Conservation (phyloP, 164 flowering plant genomes). For the Vitis labrusca region DNA sequence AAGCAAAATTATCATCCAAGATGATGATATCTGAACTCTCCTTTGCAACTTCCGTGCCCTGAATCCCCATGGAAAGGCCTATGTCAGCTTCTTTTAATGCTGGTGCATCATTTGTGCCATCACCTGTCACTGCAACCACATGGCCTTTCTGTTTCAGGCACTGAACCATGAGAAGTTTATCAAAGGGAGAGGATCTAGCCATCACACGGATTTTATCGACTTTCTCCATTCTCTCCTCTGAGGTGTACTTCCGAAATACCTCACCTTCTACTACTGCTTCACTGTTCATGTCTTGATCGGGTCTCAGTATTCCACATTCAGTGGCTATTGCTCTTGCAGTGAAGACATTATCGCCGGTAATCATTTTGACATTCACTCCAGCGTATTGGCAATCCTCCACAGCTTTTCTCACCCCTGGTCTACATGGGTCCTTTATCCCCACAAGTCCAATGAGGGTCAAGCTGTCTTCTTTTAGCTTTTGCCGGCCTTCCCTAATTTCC, state of each 20-base stretch:
- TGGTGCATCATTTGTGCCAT: conserved; percentile 67
- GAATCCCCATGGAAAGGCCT: conserved; percentile 69
- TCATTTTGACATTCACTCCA: conserved; percentile 58
- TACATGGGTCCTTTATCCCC: conserved; percentile 63
- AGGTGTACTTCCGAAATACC: conserved; percentile 46
- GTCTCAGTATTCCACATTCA: conserved; percentile 59
- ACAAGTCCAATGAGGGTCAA: conserved; percentile 47
- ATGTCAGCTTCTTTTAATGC: conserved; percentile 61
- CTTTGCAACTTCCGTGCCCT: conserved; percentile 73
- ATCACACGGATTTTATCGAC: conserved; percentile 55
- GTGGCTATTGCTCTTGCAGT: conserved; percentile 66
- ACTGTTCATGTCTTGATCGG: conserved; percentile 10
- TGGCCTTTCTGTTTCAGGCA: conserved; percentile 59
- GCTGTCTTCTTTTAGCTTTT: conserved; percentile 24
- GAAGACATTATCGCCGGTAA: conserved; percentile 64
- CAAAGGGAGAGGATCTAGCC: conserved; percentile 73
- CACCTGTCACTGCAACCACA: conserved; percentile 77
- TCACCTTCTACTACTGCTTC: conserved; percentile 51
- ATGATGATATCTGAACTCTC: conserved; percentile 70
- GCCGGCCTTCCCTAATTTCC: neutral
- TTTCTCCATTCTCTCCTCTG: conserved; percentile 40
- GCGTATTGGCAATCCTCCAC: conserved; percentile 50
- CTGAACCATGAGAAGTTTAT: conserved; percentile 67
- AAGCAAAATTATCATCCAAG: conserved; percentile 58
- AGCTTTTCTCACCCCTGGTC: conserved; percentile 53